phyloP scores from a whole-genome alignment of 306 rosid genomes.

The Cicer cuneatum region DNA sequence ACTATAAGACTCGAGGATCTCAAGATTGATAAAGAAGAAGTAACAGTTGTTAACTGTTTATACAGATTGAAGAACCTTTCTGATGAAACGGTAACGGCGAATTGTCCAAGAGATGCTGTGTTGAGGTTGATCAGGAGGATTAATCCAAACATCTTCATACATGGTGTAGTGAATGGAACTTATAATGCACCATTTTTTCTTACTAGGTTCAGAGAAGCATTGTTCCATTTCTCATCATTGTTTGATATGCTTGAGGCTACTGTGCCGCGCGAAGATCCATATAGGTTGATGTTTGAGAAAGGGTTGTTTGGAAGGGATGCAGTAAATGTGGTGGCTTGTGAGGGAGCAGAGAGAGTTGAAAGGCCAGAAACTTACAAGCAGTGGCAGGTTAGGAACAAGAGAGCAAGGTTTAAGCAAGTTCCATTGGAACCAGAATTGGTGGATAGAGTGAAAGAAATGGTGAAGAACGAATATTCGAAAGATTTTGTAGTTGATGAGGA shows the following conservation, averaged over 20 bases:
- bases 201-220: conserved; percentile 75
- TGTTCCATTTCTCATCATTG: conserved; percentile 74
- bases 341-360: conserved; percentile 75
- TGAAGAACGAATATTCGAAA: conserved; percentile 64
- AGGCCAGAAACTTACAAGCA: conserved; percentile 88
- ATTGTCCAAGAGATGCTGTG: conserved; percentile 72
- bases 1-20: conserved; percentile 63
- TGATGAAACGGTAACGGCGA: conserved; percentile 59
- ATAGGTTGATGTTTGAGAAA: conserved; percentile 64
- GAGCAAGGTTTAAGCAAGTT: conserved; percentile 82
- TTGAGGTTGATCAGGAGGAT: conserved; percentile 69
- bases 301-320: conserved; percentile 69
- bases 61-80: conserved; percentile 63
- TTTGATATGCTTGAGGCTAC: conserved; percentile 81
- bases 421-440: conserved; percentile 56
- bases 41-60: conserved; percentile 68
- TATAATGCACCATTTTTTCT: conserved; percentile 79
- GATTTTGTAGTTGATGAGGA: conserved; percentile 71
- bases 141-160: conserved; percentile 72
- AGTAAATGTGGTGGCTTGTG: conserved; percentile 81
- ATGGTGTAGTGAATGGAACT: conserved; percentile 68
- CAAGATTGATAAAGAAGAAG: conserved; percentile 56
- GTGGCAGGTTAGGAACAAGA: conserved; percentile 75
- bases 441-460: conserved; percentile 59
- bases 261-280: conserved; percentile 57